Conservation (phyloP, 345 rosid species). For the Citropsis articulata region DNA sequence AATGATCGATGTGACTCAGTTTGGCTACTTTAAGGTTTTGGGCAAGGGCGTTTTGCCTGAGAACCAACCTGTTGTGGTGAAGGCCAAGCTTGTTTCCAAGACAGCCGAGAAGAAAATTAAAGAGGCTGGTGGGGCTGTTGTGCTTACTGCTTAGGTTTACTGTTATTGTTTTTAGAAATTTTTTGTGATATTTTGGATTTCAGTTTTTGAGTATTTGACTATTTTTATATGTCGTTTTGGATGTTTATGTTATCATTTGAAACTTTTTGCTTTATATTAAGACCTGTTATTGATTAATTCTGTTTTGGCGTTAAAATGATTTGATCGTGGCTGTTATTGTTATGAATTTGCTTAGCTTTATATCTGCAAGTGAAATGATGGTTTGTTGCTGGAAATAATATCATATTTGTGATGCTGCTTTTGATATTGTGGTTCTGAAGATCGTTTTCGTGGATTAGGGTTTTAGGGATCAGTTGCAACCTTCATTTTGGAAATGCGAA, state of each 20-base stretch:
- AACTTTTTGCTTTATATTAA: not conserved
- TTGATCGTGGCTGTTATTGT: not conserved
- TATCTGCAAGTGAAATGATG: not conserved
- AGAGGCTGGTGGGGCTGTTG: constrained; percentile 37
- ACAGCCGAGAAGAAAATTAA: constrained; percentile 41
- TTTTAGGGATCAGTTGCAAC: not conserved
- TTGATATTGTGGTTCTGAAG: not conserved
- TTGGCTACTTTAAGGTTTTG: constrained; percentile 36
- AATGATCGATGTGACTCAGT: constrained; percentile 34
- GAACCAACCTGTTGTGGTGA: constrained; percentile 35
- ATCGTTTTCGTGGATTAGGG: not conserved
- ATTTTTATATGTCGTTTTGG: constrained; percentile 1
- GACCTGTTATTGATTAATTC: not conserved
- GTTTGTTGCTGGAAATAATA: not conserved
- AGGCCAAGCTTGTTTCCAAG: constrained; percentile 40
- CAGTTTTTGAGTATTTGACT: not conserved
- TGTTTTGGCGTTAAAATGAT: not conserved
- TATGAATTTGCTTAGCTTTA: not conserved
- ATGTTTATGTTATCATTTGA: not conserved
- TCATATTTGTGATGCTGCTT: not conserved
- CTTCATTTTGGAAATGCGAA: too few species aligned
- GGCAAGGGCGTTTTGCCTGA: constrained; percentile 35
- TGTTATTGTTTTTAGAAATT: not conserved
- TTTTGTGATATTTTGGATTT: not conserved
- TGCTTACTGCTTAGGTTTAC: constrained; percentile 23